Base-by-base conservation (phyloP, 805 yeast genomes). In the Suhomyces sp. region DNA sequence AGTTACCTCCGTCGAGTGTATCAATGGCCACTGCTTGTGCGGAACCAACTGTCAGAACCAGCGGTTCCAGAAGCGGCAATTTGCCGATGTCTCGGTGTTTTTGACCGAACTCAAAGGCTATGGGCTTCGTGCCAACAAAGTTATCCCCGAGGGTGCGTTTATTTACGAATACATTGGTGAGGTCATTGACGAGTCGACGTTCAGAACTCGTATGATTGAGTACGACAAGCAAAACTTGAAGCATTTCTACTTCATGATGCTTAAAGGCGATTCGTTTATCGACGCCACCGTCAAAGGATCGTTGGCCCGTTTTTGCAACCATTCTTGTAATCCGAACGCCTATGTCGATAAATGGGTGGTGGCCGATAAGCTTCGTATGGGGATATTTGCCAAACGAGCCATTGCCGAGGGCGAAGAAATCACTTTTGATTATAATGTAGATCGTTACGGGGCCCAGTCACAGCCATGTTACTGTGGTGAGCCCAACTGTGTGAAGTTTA, bases 321-420 rank as follows among this genome's bases (percentile, higher is more conserved):
- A 93, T 71, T 90, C 97, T 19, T 93, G 99, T 69, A 85, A 83
- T 62, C 99, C 99, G 10, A 94, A 94, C 68, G 93, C 96, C 22
- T 90, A 82, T 62, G 97, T 93, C 44, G 97, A 93, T 69, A 93
- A 93, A 73, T 93, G 99, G 99, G 94, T 92, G 15, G 98, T 93
- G 12, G 91, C 91, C 27, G 89, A 88, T 54, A 87, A 90, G 66
- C 77, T 90, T 53, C 80, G 90, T 58, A 94, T 94, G 98, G 99
- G 98, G 27, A 88, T 93, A 23, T 94, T 93, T 67, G 89, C 97
- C 48, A 88, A 88, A 60, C 76, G 96, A 57, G 70, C 77, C 26
- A 90, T 93, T 49, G 45, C 58, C 6, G 68, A 69, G 54, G 97
- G 97, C 51, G 98, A 94, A 69, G 99, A 93, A 67, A 83, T 93